Base-by-base conservation (phyloP, 352 stramenopile genomes). In the Globisporangium emineosum region DNA sequence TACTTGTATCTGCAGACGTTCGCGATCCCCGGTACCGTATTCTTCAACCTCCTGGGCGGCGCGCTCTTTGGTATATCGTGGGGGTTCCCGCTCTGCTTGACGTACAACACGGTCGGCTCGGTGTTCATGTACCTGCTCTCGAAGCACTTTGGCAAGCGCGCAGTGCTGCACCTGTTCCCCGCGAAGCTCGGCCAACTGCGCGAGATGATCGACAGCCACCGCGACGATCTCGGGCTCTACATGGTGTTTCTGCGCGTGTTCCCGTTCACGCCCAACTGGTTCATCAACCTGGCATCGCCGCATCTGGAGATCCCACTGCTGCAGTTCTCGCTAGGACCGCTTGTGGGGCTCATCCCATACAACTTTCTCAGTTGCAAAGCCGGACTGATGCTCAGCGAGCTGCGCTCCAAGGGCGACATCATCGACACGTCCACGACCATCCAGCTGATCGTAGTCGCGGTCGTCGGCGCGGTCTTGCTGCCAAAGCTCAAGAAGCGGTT, bases 321-420 rank as follows among this genome's bases (percentile, higher is more conserved):
- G 13, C 76, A 83, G 60, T 93, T 93, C 68, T 61, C 76, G 25
- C 57, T 90, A 30, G 83, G 81, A 3, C 81, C 83, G 23, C 73
- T 86, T 10, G 63, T 93, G 23, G 84, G 84, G 5, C 71, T 93
- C 25, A 82, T 90, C 25, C 84, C 84, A 63, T 93, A 93, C 81
- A 93, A 93, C 62, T 91, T 93, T 69, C 54, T 93, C 30, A 91
- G 82, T 68, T 93, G 84, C 71, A 88, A 93, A 66, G 84, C 84
- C 43, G 84, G 84, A 0, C 64, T 93, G 21, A 89, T 93, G 37
- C 72, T 93, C 35, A 80, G 81, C 27, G 73, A 88, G 60, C 71
- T 93, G 30, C 79, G 78, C 25, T 89, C 82, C 12, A 79, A 81
- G 30, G 75, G 76, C 61, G 84, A 93, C 52, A 91, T 93, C 60